Percentiles rank a stretch among this genome's conserved stretches.
Conservation (phyloP, 371 early-diverging fungal genomes). For the Mortierella sp. region DNA sequence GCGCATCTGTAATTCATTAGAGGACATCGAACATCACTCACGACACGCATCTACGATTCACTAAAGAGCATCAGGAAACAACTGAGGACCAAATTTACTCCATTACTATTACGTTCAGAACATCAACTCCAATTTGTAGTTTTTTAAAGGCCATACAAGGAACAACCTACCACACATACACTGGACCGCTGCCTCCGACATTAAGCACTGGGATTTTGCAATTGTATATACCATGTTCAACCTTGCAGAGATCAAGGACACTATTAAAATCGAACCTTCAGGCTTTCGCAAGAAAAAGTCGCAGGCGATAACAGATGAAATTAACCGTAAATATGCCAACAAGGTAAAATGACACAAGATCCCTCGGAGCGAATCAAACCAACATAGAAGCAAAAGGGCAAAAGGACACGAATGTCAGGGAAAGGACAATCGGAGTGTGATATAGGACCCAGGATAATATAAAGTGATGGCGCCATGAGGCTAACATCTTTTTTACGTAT, state of each 20-base stretch:
- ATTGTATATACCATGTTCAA: slow-evolving; percentile 81
- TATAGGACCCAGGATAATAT: too few relatives aligned
- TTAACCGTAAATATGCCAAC: slow-evolving; percentile 94
- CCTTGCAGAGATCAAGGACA: slow-evolving; percentile 84
- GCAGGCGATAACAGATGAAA: slow-evolving; percentile 87
- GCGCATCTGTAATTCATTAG: background rate
- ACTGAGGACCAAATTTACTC: background rate
- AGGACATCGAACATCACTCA: background rate
- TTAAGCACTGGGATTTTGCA: background rate
- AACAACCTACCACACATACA: too few relatives aligned
- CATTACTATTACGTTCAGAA: too few relatives aligned
- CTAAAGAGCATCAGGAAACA: background rate
- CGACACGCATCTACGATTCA: background rate
- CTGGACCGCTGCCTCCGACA: too few relatives aligned
- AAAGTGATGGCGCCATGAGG: background rate
- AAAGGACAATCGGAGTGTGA: too few relatives aligned
- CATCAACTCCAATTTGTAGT: too few relatives aligned
- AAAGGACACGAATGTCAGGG: background rate
- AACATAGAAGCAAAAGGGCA: too few relatives aligned
- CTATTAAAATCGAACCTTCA: slow-evolving; percentile 84
- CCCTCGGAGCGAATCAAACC: too few relatives aligned
- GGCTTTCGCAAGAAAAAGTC: slow-evolving; percentile 80
- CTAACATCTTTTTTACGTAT: background rate
- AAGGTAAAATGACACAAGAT: slow-evolving; percentile 64
- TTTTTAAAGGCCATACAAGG: too few relatives aligned